Conservation (phyloP, 805 yeast genomes). For the Tetrapisispora namnaoensis region DNA sequence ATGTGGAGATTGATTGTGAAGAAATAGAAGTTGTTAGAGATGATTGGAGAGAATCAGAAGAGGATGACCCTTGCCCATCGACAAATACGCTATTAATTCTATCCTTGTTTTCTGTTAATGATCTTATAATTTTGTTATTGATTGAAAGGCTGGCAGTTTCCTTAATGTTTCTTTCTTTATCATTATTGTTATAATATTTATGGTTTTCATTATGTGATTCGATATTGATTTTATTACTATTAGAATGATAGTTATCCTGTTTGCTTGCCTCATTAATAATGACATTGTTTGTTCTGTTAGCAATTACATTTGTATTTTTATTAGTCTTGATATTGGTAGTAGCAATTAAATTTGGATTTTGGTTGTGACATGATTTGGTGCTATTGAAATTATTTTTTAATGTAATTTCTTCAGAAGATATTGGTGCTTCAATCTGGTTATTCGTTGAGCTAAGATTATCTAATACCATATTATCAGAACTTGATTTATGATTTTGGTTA, state of each 20-base stretch:
- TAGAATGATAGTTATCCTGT: no score
- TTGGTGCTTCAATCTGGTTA: neutral
- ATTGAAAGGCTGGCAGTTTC: neutral
- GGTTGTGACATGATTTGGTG: neutral
- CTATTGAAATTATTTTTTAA: no score
- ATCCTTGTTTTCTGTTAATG: neutral
- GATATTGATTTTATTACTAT: no score
- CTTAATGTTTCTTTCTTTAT: neutral
- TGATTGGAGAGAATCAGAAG: slow-evolving; percentile 3
- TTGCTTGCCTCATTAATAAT: no score
- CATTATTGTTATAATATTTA: no score
- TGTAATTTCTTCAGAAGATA: neutral
- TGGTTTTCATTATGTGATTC: neutral
- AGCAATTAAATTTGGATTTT: neutral
- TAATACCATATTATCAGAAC: neutral
- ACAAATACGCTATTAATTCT: neutral
- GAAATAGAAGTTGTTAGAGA: slow-evolving; percentile 2
- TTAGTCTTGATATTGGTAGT: neutral
- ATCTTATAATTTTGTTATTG: neutral
- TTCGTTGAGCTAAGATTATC: neutral
- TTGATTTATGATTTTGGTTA: neutral
- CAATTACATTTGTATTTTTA: neutral
- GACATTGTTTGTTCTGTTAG: neutral
- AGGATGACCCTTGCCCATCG: neutral
- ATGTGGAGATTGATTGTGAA: neutral